Conservation (phyloP, 176 grass and related monocot genomes). For the Hordeum vulgare region DNA sequence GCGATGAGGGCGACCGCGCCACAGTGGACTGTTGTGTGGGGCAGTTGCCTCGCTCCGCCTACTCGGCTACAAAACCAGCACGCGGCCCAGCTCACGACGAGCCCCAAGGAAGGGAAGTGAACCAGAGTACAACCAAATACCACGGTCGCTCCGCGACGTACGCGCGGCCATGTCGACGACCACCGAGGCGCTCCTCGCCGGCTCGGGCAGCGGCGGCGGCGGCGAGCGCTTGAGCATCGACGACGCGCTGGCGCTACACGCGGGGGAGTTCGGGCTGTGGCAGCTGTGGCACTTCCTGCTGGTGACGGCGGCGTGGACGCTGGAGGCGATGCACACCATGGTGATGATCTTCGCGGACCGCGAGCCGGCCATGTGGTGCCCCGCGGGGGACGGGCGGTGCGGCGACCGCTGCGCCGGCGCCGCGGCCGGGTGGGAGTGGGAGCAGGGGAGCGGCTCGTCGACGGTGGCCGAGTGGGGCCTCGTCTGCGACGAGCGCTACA, state of each 20-base stretch:
- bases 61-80: neutral
- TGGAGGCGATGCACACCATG: constrained; percentile 91
- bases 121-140: neutral
- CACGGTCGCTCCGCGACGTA: neutral
- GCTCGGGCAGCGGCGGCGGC: neutral
- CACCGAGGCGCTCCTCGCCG: constrained; percentile 23
- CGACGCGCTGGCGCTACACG: constrained; percentile 48
- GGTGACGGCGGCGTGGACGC: constrained; percentile 64
- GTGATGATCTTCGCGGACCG: constrained; percentile 87
- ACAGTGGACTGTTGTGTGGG: too few relatives aligned
- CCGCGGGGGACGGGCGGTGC: neutral
- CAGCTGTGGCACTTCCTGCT: constrained; percentile 89
- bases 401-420: constrained; percentile 32
- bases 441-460: constrained; percentile 25
- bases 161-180: constrained; percentile 19
- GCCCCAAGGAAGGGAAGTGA: neutral
- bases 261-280: constrained; percentile 83
- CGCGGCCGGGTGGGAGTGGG: constrained; percentile 51
- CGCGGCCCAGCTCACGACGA: neutral
- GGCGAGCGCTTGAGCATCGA: constrained; percentile 48
- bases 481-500: constrained; percentile 70
- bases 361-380: constrained; percentile 33
- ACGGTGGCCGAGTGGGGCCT: constrained; percentile 71
- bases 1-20: too few relatives aligned
- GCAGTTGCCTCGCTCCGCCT: neutral